Base-by-base conservation (phyloP, 805 yeast genomes). In the Starmera dryadoides region DNA sequence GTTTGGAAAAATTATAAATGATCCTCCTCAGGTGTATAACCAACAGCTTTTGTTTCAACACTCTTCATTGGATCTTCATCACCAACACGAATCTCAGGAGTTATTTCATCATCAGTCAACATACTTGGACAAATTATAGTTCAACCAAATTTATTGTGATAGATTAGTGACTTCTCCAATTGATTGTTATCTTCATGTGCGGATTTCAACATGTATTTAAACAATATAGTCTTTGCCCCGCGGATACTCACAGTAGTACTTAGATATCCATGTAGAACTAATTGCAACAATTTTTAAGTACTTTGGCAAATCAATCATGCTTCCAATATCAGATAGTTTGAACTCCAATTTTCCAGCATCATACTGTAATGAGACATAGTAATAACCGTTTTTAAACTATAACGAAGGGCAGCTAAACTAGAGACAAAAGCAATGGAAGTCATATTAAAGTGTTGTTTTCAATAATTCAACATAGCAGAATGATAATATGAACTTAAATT, bases 1-100 rank as follows among this genome's bases (percentile, higher is more conserved):
- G 64, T 56, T 49, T 71, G 60, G 63, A 75, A 72, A 55, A 74
- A 73, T n/a, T n/a, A n/a, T n/a, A n/a, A n/a, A n/a, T n/a, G n/a
- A n/a, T n/a, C n/a, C n/a, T n/a, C n/a, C n/a, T n/a, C n/a, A n/a
- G n/a, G n/a, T n/a, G 35, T 33, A 16, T 33, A 33, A 21, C 35
- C 35, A 33, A 33, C 26, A 21, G 23, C 25, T 15, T 20, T 20
- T 8, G n/a, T 20, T 11, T 33, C 28, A 17, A 31, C 33, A 10
- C 35, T 26, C 9, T 12, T 21, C 3, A 15, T 14, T 6, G 35
- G 26, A 22, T 33, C 35, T 15, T 33, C 35, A 20, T 20, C 16
- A 8, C 35, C 35, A 33, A 33, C 25, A 9, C 25, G 23, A n/a
- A 33, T 33, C 6, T 11, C 16, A 11, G 10, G 6, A 10, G 3